Evolutionary conservation across 345 rosid species (phyloP).

Genomic region (Eutrema japonicum): DNA sequence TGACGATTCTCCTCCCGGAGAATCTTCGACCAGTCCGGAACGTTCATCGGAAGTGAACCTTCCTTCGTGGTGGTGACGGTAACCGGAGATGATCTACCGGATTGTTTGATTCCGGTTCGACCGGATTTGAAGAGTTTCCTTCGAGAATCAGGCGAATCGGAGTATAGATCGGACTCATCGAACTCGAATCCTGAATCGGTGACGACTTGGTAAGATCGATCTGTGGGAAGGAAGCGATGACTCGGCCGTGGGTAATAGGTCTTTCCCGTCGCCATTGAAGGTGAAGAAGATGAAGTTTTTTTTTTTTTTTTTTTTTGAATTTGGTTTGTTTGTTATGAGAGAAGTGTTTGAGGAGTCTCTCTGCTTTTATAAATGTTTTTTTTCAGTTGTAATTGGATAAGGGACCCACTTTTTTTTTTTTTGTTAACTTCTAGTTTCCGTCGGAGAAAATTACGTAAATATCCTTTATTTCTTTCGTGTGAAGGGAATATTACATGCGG

Average conservation of each 20-base stretch:
- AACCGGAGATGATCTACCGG: neutral
- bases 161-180: conserved; percentile 44
- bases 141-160: conserved; percentile 30
- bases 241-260: conserved; percentile 46
- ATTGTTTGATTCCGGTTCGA: conserved; percentile 3
- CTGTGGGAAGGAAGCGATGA: conserved; percentile 46
- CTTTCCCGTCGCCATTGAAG: conserved; percentile 62
- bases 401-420: neutral
- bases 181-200: conserved; percentile 37
- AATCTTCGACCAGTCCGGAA: conserved; percentile 46
- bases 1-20: conserved; percentile 31
- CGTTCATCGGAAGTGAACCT: conserved; percentile 39
- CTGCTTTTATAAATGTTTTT: conserved; percentile 26
- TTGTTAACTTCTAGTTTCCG: neutral
- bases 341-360: conserved; percentile 24
- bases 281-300: neutral
- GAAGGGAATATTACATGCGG: conserved; percentile 1
- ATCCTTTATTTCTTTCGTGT: neutral
- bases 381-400: conserved; percentile 23
- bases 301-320: neutral
- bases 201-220: conserved; percentile 19
- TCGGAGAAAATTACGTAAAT: neutral
- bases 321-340: neutral
- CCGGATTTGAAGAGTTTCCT: conserved; percentile 4
- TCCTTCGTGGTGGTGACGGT: neutral